Evolutionary conservation across 2,329 filamentous ascomycete genomes (phyloP).

Genomic region (Nothophaeocryptopus gaeumannii): DNA sequence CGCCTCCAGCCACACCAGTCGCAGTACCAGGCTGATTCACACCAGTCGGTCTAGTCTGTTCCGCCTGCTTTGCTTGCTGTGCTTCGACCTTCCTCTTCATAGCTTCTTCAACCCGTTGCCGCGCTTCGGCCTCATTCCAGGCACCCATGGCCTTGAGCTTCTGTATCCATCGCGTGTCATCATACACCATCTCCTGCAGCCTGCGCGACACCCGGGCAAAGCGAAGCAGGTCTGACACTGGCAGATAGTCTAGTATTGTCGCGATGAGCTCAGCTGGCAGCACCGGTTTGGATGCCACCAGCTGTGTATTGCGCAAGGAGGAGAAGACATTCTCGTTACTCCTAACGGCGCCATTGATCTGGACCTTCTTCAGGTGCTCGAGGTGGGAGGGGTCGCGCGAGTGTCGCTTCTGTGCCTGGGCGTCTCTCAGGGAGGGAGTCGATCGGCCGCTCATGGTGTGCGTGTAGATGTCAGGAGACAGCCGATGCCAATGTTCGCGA

Average conservation of each 20-base stretch:
- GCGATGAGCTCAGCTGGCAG: conserved; percentile 91
- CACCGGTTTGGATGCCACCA: conserved; percentile 72
- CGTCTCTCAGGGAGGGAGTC: conserved; percentile 13
- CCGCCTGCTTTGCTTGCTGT: conserved; percentile 42
- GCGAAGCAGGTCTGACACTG: conserved; percentile 77
- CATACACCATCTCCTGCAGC: conserved; percentile 97
- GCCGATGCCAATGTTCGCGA: background rate
- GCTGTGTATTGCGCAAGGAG: conserved; percentile 74
- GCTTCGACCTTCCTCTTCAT: conserved; percentile 58
- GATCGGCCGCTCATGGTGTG: conserved; percentile 25
- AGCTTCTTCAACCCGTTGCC: conserved; percentile 73
- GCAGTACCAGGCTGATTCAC: conserved; percentile 33
- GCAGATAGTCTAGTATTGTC: conserved; percentile 83
- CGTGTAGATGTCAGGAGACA: background rate
- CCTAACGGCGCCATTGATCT: conserved; percentile 23
- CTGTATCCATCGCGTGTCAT: conserved; percentile 92
- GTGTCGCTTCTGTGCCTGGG: conserved; percentile 21
- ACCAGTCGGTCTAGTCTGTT: conserved; percentile 40
- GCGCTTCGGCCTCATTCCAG: conserved; percentile 87
- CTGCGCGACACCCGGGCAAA: conserved; percentile 81
- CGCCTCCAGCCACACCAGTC: conserved; percentile 38
- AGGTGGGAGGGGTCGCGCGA: conserved; percentile 31
- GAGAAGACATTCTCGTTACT: conserved; percentile 58
- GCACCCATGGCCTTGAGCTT: conserved; percentile 80
- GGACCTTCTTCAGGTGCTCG: conserved; percentile 29